Conservation (phyloP, 2,329 filamentous ascomycete species). For the Cladophialophora yegresii region DNA sequence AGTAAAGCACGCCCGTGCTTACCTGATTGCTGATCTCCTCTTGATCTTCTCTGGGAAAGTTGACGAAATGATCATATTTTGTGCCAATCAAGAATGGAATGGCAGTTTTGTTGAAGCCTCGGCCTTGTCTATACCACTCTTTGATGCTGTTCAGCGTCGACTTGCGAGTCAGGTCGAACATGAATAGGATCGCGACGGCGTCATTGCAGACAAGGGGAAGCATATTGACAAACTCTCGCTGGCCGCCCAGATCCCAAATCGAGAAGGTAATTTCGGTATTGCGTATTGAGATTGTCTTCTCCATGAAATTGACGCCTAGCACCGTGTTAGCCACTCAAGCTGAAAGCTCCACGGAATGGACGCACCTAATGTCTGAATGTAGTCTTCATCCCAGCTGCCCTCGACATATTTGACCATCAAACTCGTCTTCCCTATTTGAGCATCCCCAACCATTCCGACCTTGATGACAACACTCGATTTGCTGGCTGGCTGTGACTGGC, state of each 20-base stretch:
- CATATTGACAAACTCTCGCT: constrained; percentile 99
- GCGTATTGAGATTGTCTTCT: constrained; percentile 98
- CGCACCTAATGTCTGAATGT: constrained; percentile 90
- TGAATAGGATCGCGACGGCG: constrained; percentile 96
- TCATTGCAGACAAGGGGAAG: constrained; percentile 98
- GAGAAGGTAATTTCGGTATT: constrained; percentile 99
- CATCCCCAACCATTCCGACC: constrained; percentile 98
- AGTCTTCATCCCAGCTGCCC: constrained; percentile 99
- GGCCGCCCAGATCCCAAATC: constrained; percentile 97
- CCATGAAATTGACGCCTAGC: constrained; percentile 98
- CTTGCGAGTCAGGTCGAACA: constrained; percentile 98
- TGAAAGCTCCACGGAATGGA: neutral
- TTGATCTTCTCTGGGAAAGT: constrained; percentile 94
- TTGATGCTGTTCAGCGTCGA: constrained; percentile 99
- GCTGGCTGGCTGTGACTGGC: constrained; percentile 42
- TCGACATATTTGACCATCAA: constrained; percentile 99
- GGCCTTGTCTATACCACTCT: constrained; percentile 97
- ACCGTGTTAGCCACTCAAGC: constrained; percentile 26
- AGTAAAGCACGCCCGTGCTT: constrained; percentile 25
- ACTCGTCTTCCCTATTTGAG: constrained; percentile 98
- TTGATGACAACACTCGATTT: constrained; percentile 87
- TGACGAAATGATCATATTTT: constrained; percentile 99
- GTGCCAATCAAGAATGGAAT: constrained; percentile 96
- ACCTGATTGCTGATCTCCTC: constrained; percentile 98
- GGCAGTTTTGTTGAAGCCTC: constrained; percentile 99